Evolutionary conservation across 148 eudicot genomes (phyloP).

Genomic region (Rhododendron kiyosumense): DNA sequence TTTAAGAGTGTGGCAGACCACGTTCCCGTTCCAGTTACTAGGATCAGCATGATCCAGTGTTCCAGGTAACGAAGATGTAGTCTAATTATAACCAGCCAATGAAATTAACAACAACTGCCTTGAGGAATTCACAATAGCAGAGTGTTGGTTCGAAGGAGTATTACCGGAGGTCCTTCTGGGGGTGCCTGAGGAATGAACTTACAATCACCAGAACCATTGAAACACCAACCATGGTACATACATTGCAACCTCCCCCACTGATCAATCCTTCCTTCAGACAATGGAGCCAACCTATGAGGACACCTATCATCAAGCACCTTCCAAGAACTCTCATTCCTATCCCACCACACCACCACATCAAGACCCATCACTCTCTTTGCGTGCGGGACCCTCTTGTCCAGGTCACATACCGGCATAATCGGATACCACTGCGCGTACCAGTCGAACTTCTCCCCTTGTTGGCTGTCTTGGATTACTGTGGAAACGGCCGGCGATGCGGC

Average conservation of each 20-base stretch:
- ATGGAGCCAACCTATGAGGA: conserved; percentile 76
- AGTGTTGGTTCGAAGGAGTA: not conserved
- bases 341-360: conserved; percentile 81
- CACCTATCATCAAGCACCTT: conserved; percentile 71
- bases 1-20: too few species aligned
- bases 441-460: conserved; percentile 36
- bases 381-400: conserved; percentile 68
- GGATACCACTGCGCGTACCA: conserved; percentile 78
- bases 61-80: not conserved
- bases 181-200: conserved; percentile 76
- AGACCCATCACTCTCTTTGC: conserved; percentile 55
- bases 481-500: conserved; percentile 21
- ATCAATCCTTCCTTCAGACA: conserved; percentile 81
- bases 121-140: not conserved
- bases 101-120: not conserved
- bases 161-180: conserved; percentile 59
- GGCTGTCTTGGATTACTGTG: conserved; percentile 14
- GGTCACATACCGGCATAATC: conserved; percentile 54
- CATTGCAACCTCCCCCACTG: conserved; percentile 77
- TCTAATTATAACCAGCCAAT: not conserved
- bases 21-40: too few species aligned
- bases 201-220: conserved; percentile 59
- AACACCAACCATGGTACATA: conserved; percentile 88
- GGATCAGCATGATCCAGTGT: too few species aligned
- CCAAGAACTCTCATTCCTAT: conserved; percentile 47